Base-by-base conservation (phyloP, 371 early-diverging fungal species). In the Syncephalastrum sp. region DNA sequence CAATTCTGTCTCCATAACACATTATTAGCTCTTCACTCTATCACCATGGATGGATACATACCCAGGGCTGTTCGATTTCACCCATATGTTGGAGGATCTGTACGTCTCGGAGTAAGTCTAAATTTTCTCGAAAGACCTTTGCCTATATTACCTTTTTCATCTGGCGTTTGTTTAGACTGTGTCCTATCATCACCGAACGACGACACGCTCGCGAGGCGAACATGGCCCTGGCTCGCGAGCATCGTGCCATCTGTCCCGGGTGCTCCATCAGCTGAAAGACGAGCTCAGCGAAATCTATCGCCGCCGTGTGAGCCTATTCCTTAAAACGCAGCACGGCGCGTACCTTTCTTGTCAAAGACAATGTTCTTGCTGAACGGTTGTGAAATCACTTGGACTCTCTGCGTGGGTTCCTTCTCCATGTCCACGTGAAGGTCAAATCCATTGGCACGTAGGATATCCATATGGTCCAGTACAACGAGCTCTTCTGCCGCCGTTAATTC, bases 51-150 rank as follows among this genome's bases (percentile, higher is more conserved):
- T 14, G 33, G n/a, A 15, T 48, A 46, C 16, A 16, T 76, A 84
- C 84, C 90, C 94, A 97, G 24, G 96, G 96, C 57, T 94, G 93
- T 19, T 92, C 85, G 64, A 95, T 86, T 47, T 82, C 83, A 15
- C 89, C 84, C 84, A 96, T 83, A 63, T 91, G 82, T 12, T 64
- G 57, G 6, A 94, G 82, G 56, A 95, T 90, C 75, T 77, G 55
- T 44, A 15, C 8, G 25, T 43, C 27, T 12, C 33, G 49, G 21
- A 52, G 49, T 24, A 17, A 61, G 43, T 42, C 14, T 42, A 53
- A 54, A 12, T 5, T 25, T 25, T 44, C 25, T 29, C 44, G n/a
- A 43, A 33, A 10, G 12, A 3, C 38, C 0, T 3, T 21, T 10
- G 12, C 38, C 2, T 5, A n/a, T 10, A 27, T 57, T 73, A 75